Conservation (phyloP, 2,329 filamentous ascomycete genomes). For the Neoarthrinium moseri region DNA sequence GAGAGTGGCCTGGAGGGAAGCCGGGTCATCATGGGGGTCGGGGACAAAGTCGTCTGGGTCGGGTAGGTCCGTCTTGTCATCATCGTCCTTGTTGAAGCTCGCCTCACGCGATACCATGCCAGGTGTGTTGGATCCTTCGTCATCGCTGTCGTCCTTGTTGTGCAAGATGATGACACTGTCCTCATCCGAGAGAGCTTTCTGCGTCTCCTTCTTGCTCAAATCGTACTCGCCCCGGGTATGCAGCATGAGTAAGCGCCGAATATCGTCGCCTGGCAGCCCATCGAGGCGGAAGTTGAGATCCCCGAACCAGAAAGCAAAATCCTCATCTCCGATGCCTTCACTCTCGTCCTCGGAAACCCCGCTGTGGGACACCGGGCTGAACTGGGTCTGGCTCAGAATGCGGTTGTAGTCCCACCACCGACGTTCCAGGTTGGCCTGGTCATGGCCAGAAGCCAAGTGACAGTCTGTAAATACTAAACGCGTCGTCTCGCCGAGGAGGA, state of each 20-base stretch:
- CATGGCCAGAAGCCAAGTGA: conserved; percentile 84
- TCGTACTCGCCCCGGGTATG: conserved; percentile 80
- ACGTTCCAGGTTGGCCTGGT: conserved; percentile 73
- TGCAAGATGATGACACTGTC: conserved; percentile 51
- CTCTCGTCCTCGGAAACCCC: conserved; percentile 65
- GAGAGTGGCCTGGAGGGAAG: conserved; percentile 84
- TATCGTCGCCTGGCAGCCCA: conserved; percentile 85
- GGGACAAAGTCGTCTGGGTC: conserved; percentile 66
- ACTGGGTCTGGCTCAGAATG: conserved; percentile 72
- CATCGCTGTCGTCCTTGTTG: conserved; percentile 46
- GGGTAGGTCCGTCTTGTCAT: conserved; percentile 42
- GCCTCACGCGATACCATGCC: conserved; percentile 28
- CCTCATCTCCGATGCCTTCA: conserved; percentile 79
- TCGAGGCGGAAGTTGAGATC: conserved; percentile 94
- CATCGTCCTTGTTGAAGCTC: conserved; percentile 24
- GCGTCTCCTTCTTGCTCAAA: conserved; percentile 39
- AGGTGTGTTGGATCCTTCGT: conserved; percentile 31
- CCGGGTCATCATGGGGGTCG: conserved; percentile 73
- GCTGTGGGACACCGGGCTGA: conserved; percentile 68
- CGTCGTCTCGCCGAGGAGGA: conserved; percentile 88
- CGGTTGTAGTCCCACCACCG: conserved; percentile 88
- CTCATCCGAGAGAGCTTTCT: conserved; percentile 37
- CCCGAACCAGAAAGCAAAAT: conserved; percentile 94
- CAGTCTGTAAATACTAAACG: conserved; percentile 87
- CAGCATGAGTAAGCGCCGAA: conserved; percentile 77